Evolutionary conservation across 2,329 filamentous ascomycete species (phyloP).

Genomic region (Trichoderma aggressivum): DNA sequence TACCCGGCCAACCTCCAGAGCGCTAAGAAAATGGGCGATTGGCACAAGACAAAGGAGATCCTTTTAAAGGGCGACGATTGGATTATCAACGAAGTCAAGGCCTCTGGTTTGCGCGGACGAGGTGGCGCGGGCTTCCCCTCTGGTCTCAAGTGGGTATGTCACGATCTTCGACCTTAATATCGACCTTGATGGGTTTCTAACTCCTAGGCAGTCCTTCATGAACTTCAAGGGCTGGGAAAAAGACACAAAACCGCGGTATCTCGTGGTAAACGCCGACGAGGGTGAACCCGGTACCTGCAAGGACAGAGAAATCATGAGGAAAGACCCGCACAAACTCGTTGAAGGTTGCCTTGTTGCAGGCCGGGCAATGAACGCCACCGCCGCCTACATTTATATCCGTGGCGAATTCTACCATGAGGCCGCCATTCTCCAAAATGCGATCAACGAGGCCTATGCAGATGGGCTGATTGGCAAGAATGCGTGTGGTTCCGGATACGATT

Average conservation of each 20-base stretch:
- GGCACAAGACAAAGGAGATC: slow-evolving; percentile 99
- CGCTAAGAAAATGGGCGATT: slow-evolving; percentile 97
- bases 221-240: slow-evolving; percentile 99
- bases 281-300: slow-evolving; percentile 99
- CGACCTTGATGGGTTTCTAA: neutral
- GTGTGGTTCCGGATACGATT: slow-evolving; percentile 94
- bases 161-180: neutral
- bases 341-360: slow-evolving; percentile 96
- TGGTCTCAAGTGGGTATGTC: slow-evolving; percentile 92
- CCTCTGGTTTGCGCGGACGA: slow-evolving; percentile 89
- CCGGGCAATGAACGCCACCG: slow-evolving; percentile 97
- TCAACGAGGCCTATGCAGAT: slow-evolving; percentile 94
- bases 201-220: slow-evolving; percentile 79
- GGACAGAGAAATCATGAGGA: slow-evolving; percentile 99
- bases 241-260: slow-evolving; percentile 89
- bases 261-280: slow-evolving; percentile 98
- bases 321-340: slow-evolving; percentile 98
- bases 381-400: slow-evolving; percentile 98
- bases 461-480: slow-evolving; percentile 98
- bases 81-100: slow-evolving; percentile 97
- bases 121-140: slow-evolving; percentile 98
- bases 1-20: slow-evolving; percentile 88
- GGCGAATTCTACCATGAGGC: slow-evolving; percentile 98
- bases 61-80: slow-evolving; percentile 95
- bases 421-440: slow-evolving; percentile 86